Conservation (phyloP, 768 basidiomycete genomes). For the Russula vinacea region DNA sequence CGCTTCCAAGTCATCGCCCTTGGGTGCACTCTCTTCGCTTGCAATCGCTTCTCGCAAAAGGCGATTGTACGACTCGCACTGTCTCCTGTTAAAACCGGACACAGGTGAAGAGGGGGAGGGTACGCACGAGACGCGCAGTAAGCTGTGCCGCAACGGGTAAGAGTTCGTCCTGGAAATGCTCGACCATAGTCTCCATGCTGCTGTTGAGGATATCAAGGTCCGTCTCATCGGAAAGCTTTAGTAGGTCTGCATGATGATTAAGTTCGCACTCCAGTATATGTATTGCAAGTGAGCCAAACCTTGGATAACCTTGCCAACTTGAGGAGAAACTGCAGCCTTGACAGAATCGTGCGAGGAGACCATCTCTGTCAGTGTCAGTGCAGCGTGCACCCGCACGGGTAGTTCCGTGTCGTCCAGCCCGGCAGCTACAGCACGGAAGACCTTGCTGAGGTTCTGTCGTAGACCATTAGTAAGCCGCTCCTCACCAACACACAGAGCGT, state of each 20-base stretch:
- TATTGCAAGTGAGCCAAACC: conserved; percentile 40
- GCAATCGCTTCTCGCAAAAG: conserved; percentile 64
- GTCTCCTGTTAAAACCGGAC: neutral
- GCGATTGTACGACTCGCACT: conserved; percentile 84
- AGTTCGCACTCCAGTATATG: neutral
- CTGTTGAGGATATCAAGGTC: conserved; percentile 81
- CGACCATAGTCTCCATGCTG: conserved; percentile 84
- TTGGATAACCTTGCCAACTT: conserved; percentile 85
- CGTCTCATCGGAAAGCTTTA: conserved; percentile 87
- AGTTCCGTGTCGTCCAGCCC: conserved; percentile 75
- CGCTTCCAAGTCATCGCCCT: conserved; percentile 54
- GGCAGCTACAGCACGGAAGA: conserved; percentile 63
- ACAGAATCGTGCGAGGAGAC: conserved; percentile 64
- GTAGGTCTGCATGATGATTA: conserved; percentile 52
- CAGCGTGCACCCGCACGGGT: conserved; percentile 82
- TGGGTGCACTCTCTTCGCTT: conserved; percentile 47
- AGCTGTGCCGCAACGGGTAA: conserved; percentile 82
- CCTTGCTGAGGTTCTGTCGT: conserved; percentile 55
- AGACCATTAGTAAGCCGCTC: neutral
- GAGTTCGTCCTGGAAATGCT: conserved; percentile 79
- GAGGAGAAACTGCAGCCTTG: conserved; percentile 62
- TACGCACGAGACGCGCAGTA: conserved; percentile 66
- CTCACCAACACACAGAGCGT: neutral
- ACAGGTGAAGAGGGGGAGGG: conserved; percentile 4
- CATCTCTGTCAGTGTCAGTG: conserved; percentile 75